Percentiles rank a stretch among this genome's conserved stretches.
phyloP scores from a whole-genome alignment of 2,329 filamentous ascomycete species.

The Fusarium albosuccineum region DNA sequence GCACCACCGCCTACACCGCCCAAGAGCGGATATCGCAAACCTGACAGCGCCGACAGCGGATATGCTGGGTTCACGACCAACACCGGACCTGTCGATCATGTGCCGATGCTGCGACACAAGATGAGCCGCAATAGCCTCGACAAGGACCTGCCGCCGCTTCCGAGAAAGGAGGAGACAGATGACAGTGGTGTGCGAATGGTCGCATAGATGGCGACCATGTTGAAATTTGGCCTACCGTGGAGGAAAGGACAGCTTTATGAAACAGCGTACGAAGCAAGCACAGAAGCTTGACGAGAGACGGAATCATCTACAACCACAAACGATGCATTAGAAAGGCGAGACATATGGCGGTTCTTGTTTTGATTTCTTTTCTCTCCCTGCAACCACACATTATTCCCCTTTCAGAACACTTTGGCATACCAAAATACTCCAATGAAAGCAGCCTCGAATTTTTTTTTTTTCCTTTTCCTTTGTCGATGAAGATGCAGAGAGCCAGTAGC shows the following conservation, averaged over 20 bases:
- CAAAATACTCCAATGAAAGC: conserved; percentile 37
- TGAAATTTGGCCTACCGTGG: conserved; percentile 38
- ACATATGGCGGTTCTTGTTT: conserved; percentile 41
- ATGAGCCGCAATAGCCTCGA: conserved; percentile 70
- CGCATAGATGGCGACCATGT: conserved; percentile 47
- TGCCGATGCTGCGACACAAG: conserved; percentile 51
- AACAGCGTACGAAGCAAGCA: conserved; percentile 41
- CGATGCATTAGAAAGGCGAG: conserved; percentile 49
- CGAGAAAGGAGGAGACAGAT: conserved; percentile 50
- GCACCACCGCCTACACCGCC: conserved; percentile 54
- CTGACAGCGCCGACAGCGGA: conserved; percentile 62
- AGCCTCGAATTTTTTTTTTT: conserved; percentile 30
- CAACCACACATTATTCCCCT: conserved; percentile 41
- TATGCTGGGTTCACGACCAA: conserved; percentile 56
- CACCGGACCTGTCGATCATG: conserved; percentile 46
- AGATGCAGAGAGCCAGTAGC: conserved; percentile 20
- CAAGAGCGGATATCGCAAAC: conserved; percentile 53
- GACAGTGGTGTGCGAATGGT: conserved; percentile 49
- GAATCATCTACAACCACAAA: conserved; percentile 43
- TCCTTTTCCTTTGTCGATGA: conserved; percentile 38
- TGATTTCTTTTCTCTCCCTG: conserved; percentile 32
- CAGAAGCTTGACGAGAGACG: conserved; percentile 44
- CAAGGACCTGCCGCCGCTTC: conserved; percentile 71
- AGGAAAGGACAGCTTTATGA: conserved; percentile 37
- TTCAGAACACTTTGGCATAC: conserved; percentile 35